Base-by-base conservation (phyloP, 2,329 filamentous ascomycete genomes). In the Colletotrichum sp. region DNA sequence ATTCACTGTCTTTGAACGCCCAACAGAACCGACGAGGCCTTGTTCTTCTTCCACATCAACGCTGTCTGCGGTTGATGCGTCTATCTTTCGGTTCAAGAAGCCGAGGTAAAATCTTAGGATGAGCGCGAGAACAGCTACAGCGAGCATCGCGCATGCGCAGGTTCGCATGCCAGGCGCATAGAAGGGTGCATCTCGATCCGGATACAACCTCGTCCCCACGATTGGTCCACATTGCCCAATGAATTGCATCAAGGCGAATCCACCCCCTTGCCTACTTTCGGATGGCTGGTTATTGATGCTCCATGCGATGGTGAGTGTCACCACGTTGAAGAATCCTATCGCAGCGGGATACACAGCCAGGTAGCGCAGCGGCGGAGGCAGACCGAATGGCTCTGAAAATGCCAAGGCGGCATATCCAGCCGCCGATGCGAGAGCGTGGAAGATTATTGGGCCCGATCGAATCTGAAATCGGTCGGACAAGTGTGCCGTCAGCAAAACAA, bases 231-330 rank as follows among this genome's bases (percentile, higher is more conserved):
- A 93, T 84, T 97, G 95, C 2, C 95, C 96, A 16, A 98, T 89
- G 43, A 95, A 80, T 83, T 98, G 96, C 81, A 98, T 83, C 36
- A 98, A 88, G 1, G 94, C 95, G 80, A 98, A 94, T 2, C 94
- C 95, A 2, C 92, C 92, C 0, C 95, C 95, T 78, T 94, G 94
- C 8, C 92, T 90, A 67, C 90, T 91, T 76, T 93, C 91, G 14
- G 88, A 92, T 69, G 90, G 86, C 81, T 97, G 94, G 83, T 98
- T 98, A 81, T 98, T 97, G 81, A 98, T 91, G 43, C 91, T 95
- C 96, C 96, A 98, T 3, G 95, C 94, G 72, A 98, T 94, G 78
- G 96, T 93, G 36, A 98, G 89, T 0, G 95, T 95, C 73, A 98
- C 94, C 24, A 95, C 94, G 75, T 91, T 92, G 87, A 98, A 96